Conservation (phyloP, 2,329 filamentous ascomycete genomes). For the Cadophora luteo-olivacea region DNA sequence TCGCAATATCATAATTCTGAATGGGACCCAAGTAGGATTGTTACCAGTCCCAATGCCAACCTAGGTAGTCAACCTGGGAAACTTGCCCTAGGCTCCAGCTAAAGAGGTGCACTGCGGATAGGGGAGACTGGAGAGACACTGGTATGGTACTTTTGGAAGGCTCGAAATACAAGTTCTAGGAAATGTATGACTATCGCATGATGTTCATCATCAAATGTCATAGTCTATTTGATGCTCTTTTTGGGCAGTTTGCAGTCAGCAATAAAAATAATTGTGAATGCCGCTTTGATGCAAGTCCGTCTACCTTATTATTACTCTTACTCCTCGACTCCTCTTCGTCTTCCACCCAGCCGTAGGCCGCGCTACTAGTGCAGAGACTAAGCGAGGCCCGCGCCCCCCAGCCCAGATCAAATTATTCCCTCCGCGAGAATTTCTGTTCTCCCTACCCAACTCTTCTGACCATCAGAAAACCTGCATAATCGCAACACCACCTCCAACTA, state of each 20-base stretch:
- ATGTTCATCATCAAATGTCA: too few species aligned
- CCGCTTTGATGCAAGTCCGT: neutral
- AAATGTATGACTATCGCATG: too few species aligned
- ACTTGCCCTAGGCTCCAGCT: constrained; percentile 1
- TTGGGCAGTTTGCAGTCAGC: neutral
- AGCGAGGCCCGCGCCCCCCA: constrained; percentile 16
- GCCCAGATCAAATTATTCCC: constrained; percentile 17
- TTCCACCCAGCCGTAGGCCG: neutral
- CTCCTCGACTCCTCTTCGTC: neutral
- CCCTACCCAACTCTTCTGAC: constrained; percentile 25
- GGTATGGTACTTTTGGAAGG: neutral
- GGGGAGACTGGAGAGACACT: too few species aligned
- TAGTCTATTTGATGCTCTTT: too few species aligned
- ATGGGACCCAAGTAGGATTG: neutral
- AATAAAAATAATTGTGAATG: neutral
- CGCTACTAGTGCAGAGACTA: constrained; percentile 9
- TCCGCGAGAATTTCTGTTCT: constrained; percentile 21
- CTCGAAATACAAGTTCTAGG: neutral
- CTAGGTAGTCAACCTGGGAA: neutral
- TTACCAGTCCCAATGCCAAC: neutral
- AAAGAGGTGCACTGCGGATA: neutral
- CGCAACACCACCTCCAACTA: constrained; percentile 21
- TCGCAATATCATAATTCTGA: neutral
- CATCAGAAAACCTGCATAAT: constrained; percentile 26
- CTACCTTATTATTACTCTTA: neutral